Evolutionary conservation across 257 asterid genomes (phyloP), one percentile per base, ranked within the genome.

Genomic region (Osmanthus fragrans): DNA sequence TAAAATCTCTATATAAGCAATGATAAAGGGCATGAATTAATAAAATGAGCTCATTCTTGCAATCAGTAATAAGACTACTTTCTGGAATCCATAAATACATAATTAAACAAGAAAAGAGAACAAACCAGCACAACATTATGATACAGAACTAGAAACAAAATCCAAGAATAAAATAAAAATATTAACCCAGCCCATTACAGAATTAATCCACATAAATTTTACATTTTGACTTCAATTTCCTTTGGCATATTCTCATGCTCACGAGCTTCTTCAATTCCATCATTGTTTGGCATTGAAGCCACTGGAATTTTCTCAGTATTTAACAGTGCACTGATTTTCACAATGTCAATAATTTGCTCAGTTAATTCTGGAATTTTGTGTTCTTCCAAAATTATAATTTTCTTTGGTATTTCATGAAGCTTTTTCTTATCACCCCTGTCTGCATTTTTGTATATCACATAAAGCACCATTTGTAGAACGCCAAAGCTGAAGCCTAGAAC

Each of bases 401-500:
- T 81, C 5, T 73, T 82, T 15, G 79, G 76, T 1, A 77, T 7
- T 51, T 82, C 86, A 1, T 89, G 81, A 75, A 80, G 72, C 77
- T 79, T 77, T 37, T 78, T 70, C 5, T 18, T 78, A 0, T 42
- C 77, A 1, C 16, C 67, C 72, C 81, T 81, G 30, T 70, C 73
- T 27, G 51, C 64, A 4, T 87, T 84, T 75, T 73, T 88, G 87
- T 90, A 90, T 12, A 79, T 80, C 1, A 82, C 70, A 70, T 92
- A 92, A 1, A 92, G 79, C 29, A 77, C 56, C 90, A 89, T 92
- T 76, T 89, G 96, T 10, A 87, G 49, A 15, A 92, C 42, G 8
- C 96, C 96, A 11, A 92, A 89, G 78, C 73, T 58, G 79, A 92
- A 92, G 4, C 97, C 96, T 70, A 90, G 75, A 63, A 92, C 90